phyloP scores from a whole-genome alignment of 208 protist genomes.

The Naegleria gruberi region DNA sequence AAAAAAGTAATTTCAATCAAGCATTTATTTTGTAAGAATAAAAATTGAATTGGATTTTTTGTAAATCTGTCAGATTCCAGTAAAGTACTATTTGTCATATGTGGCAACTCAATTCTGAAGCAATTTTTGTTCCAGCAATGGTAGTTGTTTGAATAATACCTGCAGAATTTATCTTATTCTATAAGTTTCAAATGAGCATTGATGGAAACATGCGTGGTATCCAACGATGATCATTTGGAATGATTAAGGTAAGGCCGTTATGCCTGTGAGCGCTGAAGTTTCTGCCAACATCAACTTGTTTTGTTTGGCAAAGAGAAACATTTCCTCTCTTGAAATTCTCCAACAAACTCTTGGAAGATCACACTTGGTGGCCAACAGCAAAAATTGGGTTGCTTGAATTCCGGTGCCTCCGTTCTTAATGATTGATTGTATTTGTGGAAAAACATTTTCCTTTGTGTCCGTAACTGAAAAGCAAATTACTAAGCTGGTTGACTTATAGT shows the following conservation, averaged over 20 bases:
- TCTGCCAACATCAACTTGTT: neutral
- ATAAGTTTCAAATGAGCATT: too few relatives aligned
- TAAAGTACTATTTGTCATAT: too few relatives aligned
- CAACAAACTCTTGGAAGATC: neutral
- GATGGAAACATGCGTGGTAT: too few relatives aligned
- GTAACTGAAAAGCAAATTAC: neutral
- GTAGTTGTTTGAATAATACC: too few relatives aligned
- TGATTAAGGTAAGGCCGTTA: neutral
- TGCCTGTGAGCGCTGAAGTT: neutral
- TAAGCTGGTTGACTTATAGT: neutral
- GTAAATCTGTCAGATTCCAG: too few relatives aligned
- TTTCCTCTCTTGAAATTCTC: neutral
- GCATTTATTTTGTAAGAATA: too few relatives aligned
- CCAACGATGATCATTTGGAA: too few relatives aligned
- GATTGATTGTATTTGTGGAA: neutral
- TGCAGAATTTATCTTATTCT: too few relatives aligned
- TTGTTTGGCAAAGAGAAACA: neutral
- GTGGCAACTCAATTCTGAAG: too few relatives aligned
- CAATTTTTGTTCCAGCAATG: too few relatives aligned
- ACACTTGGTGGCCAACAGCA: neutral
- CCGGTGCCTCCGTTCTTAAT: neutral
- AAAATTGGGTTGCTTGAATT: neutral
- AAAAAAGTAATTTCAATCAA: too few relatives aligned
- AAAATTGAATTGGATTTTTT: too few relatives aligned
- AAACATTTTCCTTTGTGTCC: neutral